phyloP scores from a whole-genome alignment of 805 yeast species.

The Metschnikowia continentalis region DNA sequence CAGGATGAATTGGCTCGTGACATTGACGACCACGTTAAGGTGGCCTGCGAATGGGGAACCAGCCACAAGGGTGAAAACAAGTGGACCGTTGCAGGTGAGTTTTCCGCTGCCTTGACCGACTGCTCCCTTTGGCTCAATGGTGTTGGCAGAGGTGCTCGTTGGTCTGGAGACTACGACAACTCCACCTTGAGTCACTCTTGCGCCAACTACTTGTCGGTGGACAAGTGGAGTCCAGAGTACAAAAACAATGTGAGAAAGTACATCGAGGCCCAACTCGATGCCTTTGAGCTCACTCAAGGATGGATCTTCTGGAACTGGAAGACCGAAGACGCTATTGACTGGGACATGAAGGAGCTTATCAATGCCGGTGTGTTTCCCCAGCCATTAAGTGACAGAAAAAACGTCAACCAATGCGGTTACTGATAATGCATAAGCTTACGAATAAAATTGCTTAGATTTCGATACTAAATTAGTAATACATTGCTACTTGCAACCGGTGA shows the following conservation, averaged over 20 bases:
- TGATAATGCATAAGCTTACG: slow-evolving; percentile 7
- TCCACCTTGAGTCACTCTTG: slow-evolving; percentile 60
- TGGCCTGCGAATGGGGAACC: slow-evolving; percentile 18
- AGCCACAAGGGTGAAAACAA: slow-evolving; percentile 15
- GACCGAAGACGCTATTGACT: slow-evolving; percentile 76
- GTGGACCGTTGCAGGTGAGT: slow-evolving; percentile 20
- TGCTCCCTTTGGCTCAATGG: slow-evolving; percentile 90
- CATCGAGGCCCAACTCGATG: slow-evolving; percentile 89
- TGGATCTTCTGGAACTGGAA: slow-evolving; percentile 96
- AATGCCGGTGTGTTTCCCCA: slow-evolving; percentile 68
- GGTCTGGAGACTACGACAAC: slow-evolving; percentile 54
- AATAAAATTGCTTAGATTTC: neutral
- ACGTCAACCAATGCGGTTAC: slow-evolving; percentile 61
- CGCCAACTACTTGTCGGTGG: slow-evolving; percentile 25
- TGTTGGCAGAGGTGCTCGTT: slow-evolving; percentile 77
- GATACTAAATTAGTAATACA: neutral
- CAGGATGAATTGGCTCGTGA: slow-evolving; percentile 53
- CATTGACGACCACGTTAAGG: slow-evolving; percentile 56
- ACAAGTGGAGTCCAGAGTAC: slow-evolving; percentile 57
- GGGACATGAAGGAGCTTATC: slow-evolving; percentile 71
- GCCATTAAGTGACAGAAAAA: slow-evolving; percentile 67
- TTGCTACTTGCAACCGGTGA: neutral
- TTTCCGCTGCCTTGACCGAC: slow-evolving; percentile 73
- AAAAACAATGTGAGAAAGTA: slow-evolving; percentile 58
- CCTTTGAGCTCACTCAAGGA: slow-evolving; percentile 66